phyloP scores from a whole-genome alignment of 2,329 filamentous ascomycete genomes.

The Fusarium cicatricum region DNA sequence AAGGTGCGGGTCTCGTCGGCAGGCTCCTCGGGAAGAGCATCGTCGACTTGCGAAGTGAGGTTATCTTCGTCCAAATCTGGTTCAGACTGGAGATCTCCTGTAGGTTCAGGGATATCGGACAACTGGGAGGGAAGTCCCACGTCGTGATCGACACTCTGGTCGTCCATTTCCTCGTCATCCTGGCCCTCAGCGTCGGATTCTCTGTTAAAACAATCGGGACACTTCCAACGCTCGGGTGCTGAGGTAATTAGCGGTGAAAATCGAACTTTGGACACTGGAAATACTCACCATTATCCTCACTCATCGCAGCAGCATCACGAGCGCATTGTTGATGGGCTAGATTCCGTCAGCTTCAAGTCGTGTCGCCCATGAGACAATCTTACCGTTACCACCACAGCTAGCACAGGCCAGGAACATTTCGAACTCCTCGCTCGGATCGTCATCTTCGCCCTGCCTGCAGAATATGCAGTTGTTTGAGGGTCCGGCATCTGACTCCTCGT shows the following conservation, averaged over 20 bases:
- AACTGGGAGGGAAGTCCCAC: constrained; percentile 37
- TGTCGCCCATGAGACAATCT: constrained; percentile 49
- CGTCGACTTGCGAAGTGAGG: constrained; percentile 22
- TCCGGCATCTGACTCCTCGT: constrained; percentile 63
- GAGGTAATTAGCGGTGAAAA: constrained; percentile 13
- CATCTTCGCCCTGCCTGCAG: constrained; percentile 82
- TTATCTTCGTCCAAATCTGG: constrained; percentile 18
- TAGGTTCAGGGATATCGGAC: constrained; percentile 35
- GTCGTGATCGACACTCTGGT: constrained; percentile 36
- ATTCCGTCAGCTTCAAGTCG: constrained; percentile 50
- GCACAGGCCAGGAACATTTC: constrained; percentile 80
- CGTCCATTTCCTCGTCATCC: constrained; percentile 42
- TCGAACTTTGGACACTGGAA: not conserved
- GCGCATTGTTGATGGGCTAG: constrained; percentile 93
- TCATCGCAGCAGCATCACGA: constrained; percentile 64
- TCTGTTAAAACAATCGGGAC: constrained; percentile 56
- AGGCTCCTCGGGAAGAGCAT: constrained; percentile 19
- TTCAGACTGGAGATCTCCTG: constrained; percentile 14
- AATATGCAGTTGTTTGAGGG: constrained; percentile 67
- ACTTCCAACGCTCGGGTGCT: constrained; percentile 60
- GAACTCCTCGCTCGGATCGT: constrained; percentile 82
- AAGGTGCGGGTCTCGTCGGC: constrained; percentile 75
- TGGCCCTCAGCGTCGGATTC: constrained; percentile 45
- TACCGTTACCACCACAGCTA: constrained; percentile 84
- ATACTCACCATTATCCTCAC: constrained; percentile 45